Evolutionary conservation across 2,329 filamentous ascomycete species (phyloP), one percentile per base, ranked within the genome.

Genomic region (Zymoseptoria brevis): DNA sequence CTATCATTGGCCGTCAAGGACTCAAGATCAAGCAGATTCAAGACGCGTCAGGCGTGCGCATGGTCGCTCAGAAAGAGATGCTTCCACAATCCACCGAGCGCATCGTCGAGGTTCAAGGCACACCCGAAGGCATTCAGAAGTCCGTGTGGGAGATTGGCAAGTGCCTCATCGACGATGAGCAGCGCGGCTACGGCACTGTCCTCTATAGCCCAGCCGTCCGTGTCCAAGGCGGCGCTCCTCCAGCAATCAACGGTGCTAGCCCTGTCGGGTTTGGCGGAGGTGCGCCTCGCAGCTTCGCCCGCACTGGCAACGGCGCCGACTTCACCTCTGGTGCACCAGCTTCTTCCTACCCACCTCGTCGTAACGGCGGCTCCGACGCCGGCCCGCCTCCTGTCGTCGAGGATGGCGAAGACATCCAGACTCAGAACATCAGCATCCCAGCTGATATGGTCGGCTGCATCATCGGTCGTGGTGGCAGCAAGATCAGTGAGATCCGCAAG

Each of bases 51-150:
- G 92, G 92, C 65, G 94, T 97, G 60, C 92, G 94, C 73, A 99
- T 99, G 94, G 92, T 99, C 54, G 94, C 94, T 49, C 94, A 99
- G 77, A 99, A 99, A 79, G 94, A 99, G 72, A 99, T 99, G 94
- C 86, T 99, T 7, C 94, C 94, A 41, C 94, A 99, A 76, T 99
- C 94, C 5, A 99, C 94, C 35, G 94, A 99, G 80, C 88, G 94
- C 65, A 92, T 99, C 69, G 94, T 99, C 65, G 94, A 99, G 74
- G 88, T 99, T 52, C 92, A 96, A 74, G 94, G 94, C 68, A 93
- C 88, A 19, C 92, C 94, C 16, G 91, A 96, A 57, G 92, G 93
- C 61, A 96, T 99, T 69, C 91, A 96, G 77, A 91, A 92, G 73
- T 93, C 94, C 63, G 83, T 96, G 57, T 97, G 94, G 94, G 94